Evolutionary conservation across 1,139 yeast genomes (phyloP).

Genomic region (Hansenula sp.): DNA sequence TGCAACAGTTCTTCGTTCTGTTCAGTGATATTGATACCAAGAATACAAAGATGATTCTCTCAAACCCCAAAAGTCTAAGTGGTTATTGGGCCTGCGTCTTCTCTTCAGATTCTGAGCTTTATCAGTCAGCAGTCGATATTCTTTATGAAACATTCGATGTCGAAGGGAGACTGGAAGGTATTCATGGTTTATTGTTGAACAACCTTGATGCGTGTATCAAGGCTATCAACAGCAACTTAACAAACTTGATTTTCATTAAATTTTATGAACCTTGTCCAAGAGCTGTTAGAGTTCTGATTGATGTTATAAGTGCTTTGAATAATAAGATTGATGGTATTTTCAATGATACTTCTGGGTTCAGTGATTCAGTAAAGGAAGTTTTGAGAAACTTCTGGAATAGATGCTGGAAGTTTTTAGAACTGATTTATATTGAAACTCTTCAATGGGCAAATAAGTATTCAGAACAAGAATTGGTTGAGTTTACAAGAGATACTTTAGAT

Average conservation of each 20-base stretch:
- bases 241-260: slow-evolving; percentile 41
- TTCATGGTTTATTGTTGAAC: slow-evolving; percentile 46
- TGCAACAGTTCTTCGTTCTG: slow-evolving; percentile 28
- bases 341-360: slow-evolving; percentile 25
- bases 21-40: slow-evolving; percentile 42
- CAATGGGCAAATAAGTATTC: slow-evolving; percentile 69
- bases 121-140: slow-evolving; percentile 69
- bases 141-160: slow-evolving; percentile 77
- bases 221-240: slow-evolving; percentile 46
- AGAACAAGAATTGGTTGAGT: slow-evolving; percentile 60
- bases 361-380: slow-evolving; percentile 20
- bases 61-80: slow-evolving; percentile 33
- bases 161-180: slow-evolving; percentile 69
- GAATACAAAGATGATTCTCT: slow-evolving; percentile 38
- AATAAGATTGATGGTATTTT: slow-evolving; percentile 65
- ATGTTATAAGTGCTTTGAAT: slow-evolving; percentile 57
- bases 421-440: slow-evolving; percentile 66
- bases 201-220: slow-evolving; percentile 40
- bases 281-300: slow-evolving; percentile 72
- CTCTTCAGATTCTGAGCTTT: slow-evolving; percentile 46
- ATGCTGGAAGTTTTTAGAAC: slow-evolving; percentile 68
- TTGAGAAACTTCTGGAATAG: slow-evolving; percentile 54
- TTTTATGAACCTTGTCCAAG: slow-evolving; percentile 75
- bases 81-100: slow-evolving; percentile 73
- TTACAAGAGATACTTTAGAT: slow-evolving; percentile 83